These are phyloP conservation scores for Avena eriantha DNA, from an alignment of 176 grass and related monocot species.

Conservation along the genomic window DNA sequence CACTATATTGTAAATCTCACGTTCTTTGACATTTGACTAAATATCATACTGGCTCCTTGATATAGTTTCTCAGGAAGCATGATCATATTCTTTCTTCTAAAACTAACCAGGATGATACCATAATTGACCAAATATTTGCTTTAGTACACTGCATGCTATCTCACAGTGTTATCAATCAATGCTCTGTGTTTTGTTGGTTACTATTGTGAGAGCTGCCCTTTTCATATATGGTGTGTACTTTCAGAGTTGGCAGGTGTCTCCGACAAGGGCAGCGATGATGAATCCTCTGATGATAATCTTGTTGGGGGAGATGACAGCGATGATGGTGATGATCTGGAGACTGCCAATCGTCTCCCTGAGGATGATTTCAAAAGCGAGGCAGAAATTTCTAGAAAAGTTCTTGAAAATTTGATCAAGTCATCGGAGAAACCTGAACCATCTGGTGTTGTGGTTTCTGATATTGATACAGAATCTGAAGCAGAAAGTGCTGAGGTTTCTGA, in stretches of 20 bases:
- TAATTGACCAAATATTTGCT: conserved; percentile 19
- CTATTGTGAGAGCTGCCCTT: conserved; percentile 9
- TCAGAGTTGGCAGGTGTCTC: conserved; percentile 50
- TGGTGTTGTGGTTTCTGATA: conserved; percentile 34
- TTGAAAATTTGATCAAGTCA: conserved; percentile 86
- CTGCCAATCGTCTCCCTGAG: conserved; percentile 44
- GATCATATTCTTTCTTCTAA: conserved; percentile 21
- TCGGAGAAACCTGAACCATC: conserved; percentile 60
- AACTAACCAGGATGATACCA: neutral
- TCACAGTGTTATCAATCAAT: conserved; percentile 13
- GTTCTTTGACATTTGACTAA: conserved; percentile 11
- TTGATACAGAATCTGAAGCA: conserved; percentile 54
- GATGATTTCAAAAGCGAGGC: conserved; percentile 73
- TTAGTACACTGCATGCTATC: neutral
- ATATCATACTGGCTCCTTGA: neutral
- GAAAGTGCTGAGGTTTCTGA: conserved; percentile 35
- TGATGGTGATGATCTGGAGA: conserved; percentile 52
- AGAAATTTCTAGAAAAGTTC: conserved; percentile 79
- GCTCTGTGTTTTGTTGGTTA: conserved; percentile 26
- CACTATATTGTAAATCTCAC: neutral
- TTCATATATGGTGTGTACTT: conserved; percentile 44
- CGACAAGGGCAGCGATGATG: conserved; percentile 61
- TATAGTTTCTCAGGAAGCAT: conserved; percentile 23
- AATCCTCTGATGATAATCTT: conserved; percentile 53
- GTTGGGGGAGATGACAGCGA: conserved; percentile 53